Base-by-base conservation (phyloP, 2,329 filamentous ascomycete species). In the Dactylellina leptospora region DNA sequence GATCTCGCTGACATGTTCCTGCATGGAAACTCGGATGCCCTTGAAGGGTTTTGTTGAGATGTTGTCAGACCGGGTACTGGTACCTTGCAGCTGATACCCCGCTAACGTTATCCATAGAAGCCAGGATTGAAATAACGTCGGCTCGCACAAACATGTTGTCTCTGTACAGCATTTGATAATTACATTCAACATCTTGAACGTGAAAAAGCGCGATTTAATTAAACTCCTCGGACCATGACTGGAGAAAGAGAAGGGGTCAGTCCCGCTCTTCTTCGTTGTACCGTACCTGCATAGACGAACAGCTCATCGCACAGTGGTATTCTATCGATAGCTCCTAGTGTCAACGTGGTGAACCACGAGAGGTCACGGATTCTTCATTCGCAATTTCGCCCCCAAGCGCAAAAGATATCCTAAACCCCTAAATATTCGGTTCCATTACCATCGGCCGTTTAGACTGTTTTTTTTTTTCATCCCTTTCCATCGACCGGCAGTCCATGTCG, bases 241-340 rank as follows among this genome's bases (percentile, higher is more conserved):
- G 18, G 40, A 42, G n/a, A 10, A 13, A 6, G 20, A 28, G 36
- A 23, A 9, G 22, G 44, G 44, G 23, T 27, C 11, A 11, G 51
- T 27, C 47, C 51, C 61, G 45, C 53, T 51, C 58, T 56, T 50
- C 36, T 23, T 47, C 22, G 38, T 23, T 58, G 38, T 48, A 44
- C 51, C 18, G 48, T 66, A 66, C 61, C 61, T 71, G 66, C 66
- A 71, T 71, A 58, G 58, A 58, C 58, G 66, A 71, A 51, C 66
- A 71, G 58, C 66, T 71, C 66, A 71, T 60, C 66, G 61, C 61
- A 51, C 61, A 64, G 61, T 23, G 8, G 20, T 2, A 5, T 40
- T 38, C 18, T 40, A 58, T 56, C 38, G 22, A 47, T 45, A 48
- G 8, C 27, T 9, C 30, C 40, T 50, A 30, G 16, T 38, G 59